Conservation (phyloP, 2,329 filamentous ascomycete species). For the Fusarium luffae region DNA sequence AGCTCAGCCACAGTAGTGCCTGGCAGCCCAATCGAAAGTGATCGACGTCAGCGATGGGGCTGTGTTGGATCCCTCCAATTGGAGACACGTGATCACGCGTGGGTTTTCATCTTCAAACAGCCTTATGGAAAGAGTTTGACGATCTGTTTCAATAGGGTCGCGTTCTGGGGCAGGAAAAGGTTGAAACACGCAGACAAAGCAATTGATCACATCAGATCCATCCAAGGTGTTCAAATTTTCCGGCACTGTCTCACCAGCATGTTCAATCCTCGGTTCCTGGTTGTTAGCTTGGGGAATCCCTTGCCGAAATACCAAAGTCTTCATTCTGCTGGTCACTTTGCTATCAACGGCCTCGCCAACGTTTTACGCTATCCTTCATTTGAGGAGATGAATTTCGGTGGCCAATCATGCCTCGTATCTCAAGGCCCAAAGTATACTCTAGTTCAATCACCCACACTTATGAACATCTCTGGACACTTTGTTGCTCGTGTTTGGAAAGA, state of each 20-base stretch:
- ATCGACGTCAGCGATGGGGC: constrained; percentile 48
- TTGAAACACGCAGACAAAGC: background rate
- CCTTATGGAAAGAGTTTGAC: constrained; percentile 6
- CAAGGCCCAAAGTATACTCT: constrained; percentile 68
- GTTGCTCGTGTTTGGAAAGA: constrained; percentile 73
- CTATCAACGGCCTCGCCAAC: constrained; percentile 71
- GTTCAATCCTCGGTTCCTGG: constrained; percentile 69
- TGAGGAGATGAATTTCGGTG: constrained; percentile 58
- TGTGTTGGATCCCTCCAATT: constrained; percentile 20
- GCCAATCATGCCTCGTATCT: constrained; percentile 63
- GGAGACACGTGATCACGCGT: constrained; percentile 47
- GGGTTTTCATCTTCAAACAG: constrained; percentile 2
- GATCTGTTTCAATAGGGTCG: constrained; percentile 20
- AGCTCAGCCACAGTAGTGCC: constrained; percentile 48
- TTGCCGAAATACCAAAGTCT: constrained; percentile 79
- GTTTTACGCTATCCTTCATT: constrained; percentile 61
- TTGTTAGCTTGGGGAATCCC: constrained; percentile 91
- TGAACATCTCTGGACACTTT: constrained; percentile 86
- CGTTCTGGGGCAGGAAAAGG: background rate
- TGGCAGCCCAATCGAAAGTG: constrained; percentile 46
- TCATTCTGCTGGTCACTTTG: constrained; percentile 87
- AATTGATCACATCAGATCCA: background rate
- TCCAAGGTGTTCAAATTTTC: background rate
- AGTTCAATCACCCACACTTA: constrained; percentile 78
- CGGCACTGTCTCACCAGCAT: constrained; percentile 37